Percentiles rank a stretch among this genome's conserved stretches.
These are phyloP conservation scores for Solanum chmielewskii DNA, from an alignment of 257 asterid species.

Conservation along the genomic window DNA sequence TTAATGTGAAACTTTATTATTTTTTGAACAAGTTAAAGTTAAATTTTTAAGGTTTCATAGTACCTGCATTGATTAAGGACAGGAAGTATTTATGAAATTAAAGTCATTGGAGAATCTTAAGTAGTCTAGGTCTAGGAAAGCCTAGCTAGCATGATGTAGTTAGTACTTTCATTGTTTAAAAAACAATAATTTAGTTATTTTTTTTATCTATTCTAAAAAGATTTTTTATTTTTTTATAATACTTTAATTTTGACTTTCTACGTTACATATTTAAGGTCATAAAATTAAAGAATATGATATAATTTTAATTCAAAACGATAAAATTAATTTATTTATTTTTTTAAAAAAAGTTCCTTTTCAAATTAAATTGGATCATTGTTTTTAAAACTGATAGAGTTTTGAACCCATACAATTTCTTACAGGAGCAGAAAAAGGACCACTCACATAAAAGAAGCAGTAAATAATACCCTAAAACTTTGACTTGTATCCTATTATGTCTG, in stretches of 20 bases:
- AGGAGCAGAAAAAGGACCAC: not conserved
- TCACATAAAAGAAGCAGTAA: not conserved
- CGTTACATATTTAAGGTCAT: too few species aligned
- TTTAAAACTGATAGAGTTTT: too few species aligned
- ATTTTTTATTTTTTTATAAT: too few species aligned
- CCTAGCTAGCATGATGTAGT: not conserved
- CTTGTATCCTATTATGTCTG: conserved; percentile 14
- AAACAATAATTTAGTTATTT: too few species aligned
- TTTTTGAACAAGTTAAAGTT: not conserved
- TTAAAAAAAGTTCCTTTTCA: accelerated
- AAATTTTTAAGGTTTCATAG: not conserved
- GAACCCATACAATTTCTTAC: not conserved
- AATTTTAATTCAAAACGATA: too few species aligned
- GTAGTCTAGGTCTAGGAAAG: not conserved
- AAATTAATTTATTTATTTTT: too few species aligned
- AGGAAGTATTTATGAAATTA: not conserved
- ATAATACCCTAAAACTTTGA: conserved; percentile 10
- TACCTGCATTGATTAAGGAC: not conserved
- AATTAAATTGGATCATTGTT: too few species aligned
- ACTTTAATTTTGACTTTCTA: too few species aligned
- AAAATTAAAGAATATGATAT: too few species aligned
- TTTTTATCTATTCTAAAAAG: too few species aligned
- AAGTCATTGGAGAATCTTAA: not conserved
- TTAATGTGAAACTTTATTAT: not conserved
- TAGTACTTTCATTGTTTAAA: not conserved